phyloP scores from a whole-genome alignment of 116 monocot species.

The Trichopus zeylanicus region DNA sequence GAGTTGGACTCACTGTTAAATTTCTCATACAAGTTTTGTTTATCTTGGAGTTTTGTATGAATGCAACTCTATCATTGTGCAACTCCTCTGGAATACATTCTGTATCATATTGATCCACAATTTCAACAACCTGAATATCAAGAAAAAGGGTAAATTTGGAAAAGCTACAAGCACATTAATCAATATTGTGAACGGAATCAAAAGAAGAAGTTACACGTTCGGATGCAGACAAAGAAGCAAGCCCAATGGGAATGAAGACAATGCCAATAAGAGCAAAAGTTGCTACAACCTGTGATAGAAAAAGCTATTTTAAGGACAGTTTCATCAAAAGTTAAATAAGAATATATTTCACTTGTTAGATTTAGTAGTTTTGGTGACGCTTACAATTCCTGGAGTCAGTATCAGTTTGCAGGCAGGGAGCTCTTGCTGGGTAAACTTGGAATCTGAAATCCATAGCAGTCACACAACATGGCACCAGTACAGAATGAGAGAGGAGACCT shows the following conservation, averaged over 20 bases:
- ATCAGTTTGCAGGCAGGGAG: conserved; percentile 75
- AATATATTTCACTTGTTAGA: neutral
- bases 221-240: conserved; percentile 55
- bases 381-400: conserved; percentile 39
- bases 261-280: conserved; percentile 39
- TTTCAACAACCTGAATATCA: conserved; percentile 53
- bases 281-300: conserved; percentile 37
- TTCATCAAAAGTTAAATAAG: neutral
- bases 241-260: conserved; percentile 63
- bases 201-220: conserved; percentile 23
- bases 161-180: neutral
- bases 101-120: conserved; percentile 51
- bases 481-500: neutral
- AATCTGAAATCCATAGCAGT: conserved; percentile 31
- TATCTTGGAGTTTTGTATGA: no score
- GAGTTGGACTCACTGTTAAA: no score
- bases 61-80: conserved; percentile 16
- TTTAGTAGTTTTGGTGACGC: neutral
- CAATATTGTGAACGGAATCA: neutral
- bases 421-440: conserved; percentile 76
- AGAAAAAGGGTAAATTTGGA: neutral
- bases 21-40: no score
- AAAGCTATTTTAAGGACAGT: neutral
- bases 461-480: neutral
- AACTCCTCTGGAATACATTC: conserved; percentile 40